Evolutionary conservation across 257 asterid species (phyloP), one percentile per base, ranked within the genome.

Genomic region (Rubia yunnanensis): DNA sequence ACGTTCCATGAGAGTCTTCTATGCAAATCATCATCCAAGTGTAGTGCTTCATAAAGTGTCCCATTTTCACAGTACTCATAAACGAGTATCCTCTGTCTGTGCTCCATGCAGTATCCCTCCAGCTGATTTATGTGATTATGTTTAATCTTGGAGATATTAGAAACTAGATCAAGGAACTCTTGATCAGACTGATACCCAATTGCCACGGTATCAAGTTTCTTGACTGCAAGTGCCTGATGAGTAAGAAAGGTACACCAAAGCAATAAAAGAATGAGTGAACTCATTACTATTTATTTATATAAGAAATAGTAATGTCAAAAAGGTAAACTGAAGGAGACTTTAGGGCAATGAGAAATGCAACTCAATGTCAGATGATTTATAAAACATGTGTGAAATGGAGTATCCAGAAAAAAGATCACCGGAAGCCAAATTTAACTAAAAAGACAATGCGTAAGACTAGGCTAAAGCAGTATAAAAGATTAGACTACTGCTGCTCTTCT

Each of bases 51-150:
- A 17, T 88, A 76, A 41, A 92, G 92, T 10, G 92, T 87, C 72
- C 95, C 92, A 49, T 78, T 86, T 66, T 76, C 70, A 75, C 92
- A 89, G 67, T 86, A 89, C 63, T 71, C 82, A 69, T 87, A 88
- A 28, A 88, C 85, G 30, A 92, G 92, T 35, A 92, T 79, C 68
- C 85, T 79, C 44, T 89, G 94, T 55, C 97, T 92, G 67, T 88
- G 95, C 83, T 86, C 97, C 32, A 79, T 71, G 83, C 96, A 89
- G 77, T 89, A 88, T 68, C 97, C 97, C 35, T 82, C 82, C 50
- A 92, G 89, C 77, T 83, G 79, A 46, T 78, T 83, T 59, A 92
- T 80, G 69, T 86, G 86, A 50, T 78, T 76, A 60, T 89, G 99
- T 54, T 71, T 76, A 63, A 89, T 84, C 73, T 80, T 79, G 15